Conservation (phyloP, 1,139 yeast genomes). For the Yamadazyma spencermartinsiae region DNA sequence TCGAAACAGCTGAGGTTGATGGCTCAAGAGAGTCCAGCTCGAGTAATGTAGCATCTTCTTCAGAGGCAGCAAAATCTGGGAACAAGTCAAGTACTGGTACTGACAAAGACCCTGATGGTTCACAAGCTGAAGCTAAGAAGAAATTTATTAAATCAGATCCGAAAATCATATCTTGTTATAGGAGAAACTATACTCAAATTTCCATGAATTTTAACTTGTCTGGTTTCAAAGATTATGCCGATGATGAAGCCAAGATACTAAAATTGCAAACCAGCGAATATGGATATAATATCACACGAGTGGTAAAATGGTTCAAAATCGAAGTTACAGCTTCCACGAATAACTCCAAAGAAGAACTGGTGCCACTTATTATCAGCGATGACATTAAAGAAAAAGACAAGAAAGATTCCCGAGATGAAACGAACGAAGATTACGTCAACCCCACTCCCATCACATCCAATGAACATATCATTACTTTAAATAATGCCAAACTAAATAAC, state of each 20-base stretch:
- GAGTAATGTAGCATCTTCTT: not conserved
- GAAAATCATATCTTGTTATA: conserved; percentile 45
- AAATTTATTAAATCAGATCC: conserved; percentile 26
- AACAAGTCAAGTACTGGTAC: not conserved
- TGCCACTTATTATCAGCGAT: conserved; percentile 33
- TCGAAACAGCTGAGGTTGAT: not conserved
- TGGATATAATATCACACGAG: conserved; percentile 38
- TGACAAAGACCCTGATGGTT: conserved; percentile 3
- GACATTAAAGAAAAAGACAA: conserved; percentile 27
- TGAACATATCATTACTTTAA: conserved; percentile 34
- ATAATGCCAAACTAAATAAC: conserved; percentile 24
- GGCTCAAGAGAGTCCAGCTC: no score
- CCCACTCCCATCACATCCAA: conserved; percentile 23
- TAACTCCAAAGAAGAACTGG: conserved; percentile 27
- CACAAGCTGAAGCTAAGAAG: conserved; percentile 6
- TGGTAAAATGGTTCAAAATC: conserved; percentile 40
- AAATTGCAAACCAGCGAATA: conserved; percentile 36
- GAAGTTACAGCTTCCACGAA: conserved; percentile 41
- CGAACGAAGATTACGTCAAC: conserved; percentile 21
- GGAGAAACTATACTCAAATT: conserved; percentile 46
- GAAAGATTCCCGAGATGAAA: conserved; percentile 17
- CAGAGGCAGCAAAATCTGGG: not conserved
- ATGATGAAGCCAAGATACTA: conserved; percentile 27
- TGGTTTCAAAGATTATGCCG: conserved; percentile 23
- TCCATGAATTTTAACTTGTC: conserved; percentile 35